Evolutionary conservation across 805 yeast genomes (phyloP).

Genomic region (Metschnikowia vanudenii): DNA sequence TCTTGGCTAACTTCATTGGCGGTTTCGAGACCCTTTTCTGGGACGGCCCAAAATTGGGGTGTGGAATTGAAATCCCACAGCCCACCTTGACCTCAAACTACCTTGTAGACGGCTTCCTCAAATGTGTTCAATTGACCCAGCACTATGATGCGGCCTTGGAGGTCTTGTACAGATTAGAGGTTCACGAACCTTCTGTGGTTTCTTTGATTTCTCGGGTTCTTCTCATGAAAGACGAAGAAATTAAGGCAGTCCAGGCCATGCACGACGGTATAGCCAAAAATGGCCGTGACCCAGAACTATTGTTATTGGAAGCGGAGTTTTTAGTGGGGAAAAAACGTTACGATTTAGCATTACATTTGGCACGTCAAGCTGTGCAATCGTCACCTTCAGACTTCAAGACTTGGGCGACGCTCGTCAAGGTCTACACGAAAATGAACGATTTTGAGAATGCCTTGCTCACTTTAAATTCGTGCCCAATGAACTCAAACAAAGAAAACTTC

Average conservation of each 20-base stretch:
- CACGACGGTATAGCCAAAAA: constrained; percentile 48
- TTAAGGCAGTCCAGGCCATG: constrained; percentile 53
- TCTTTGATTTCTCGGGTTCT: constrained; percentile 54
- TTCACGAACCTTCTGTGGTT: constrained; percentile 54
- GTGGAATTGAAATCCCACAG: constrained; percentile 62
- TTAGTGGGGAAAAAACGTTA: constrained; percentile 50
- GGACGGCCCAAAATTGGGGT: constrained; percentile 67
- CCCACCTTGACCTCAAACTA: constrained; percentile 65
- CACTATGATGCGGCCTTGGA: constrained; percentile 59
- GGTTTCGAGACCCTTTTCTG: constrained; percentile 67
- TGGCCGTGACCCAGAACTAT: constrained; percentile 55
- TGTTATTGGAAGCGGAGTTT: constrained; percentile 57
- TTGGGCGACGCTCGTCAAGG: constrained; percentile 67
- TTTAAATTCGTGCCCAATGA: constrained; percentile 80
- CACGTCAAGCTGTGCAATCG: constrained; percentile 63
- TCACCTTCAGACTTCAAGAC: constrained; percentile 75
- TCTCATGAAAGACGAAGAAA: constrained; percentile 56
- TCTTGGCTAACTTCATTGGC: constrained; percentile 48
- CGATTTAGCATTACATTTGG: constrained; percentile 58
- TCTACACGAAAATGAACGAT: constrained; percentile 61
- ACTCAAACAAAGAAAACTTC: constrained; percentile 66
- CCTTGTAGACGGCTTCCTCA: constrained; percentile 71
- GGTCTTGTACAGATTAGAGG: constrained; percentile 52
- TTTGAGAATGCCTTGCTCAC: constrained; percentile 71
- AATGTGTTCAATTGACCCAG: constrained; percentile 63